Evolutionary conservation across 2,329 filamentous ascomycete genomes (phyloP), one percentile per base, ranked within the genome.

Genomic region (Helotiales sp.): DNA sequence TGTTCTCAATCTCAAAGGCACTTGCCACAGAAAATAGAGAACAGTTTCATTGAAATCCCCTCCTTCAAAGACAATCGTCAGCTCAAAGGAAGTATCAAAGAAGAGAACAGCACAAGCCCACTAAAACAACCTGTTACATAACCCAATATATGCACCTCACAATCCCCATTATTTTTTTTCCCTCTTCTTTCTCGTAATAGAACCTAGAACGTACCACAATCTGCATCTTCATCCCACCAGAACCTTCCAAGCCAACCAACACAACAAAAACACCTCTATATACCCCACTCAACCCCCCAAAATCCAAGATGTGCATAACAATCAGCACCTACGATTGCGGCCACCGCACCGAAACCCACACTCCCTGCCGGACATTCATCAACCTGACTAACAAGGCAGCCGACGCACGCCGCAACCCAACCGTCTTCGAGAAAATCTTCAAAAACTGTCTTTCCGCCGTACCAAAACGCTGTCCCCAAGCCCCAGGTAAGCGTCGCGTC

Each of bases 231-330:
- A 40, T 22, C 22, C 19, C 12, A 27, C 24, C 40, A 44, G 25
- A 44, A 24, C 15, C 6, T 25, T 44, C 27, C 22, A 3, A 3
- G 15, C 22, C 31, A 9, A 19, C 2, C 6, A 27, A 44, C 40
- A 44, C 5, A 42, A 22, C 40, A 3, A 7, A n/a, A 25, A 44
- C 5, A 27, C 7, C 22, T 10, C 8, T 34, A n/a, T n/a, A n/a
- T n/a, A n/a, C n/a, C n/a, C n/a, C n/a, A n/a, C n/a, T n/a, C n/a
- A n/a, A n/a, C n/a, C n/a, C n/a, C n/a, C n/a, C n/a, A n/a, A n/a
- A n/a, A n/a, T 17, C 31, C 10, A 53, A 10, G 6, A 54, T 54
- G 52, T 54, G 52, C 13, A 44, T 36, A 5, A n/a, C 44, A 13
- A 47, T 40, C 30, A 27, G n/a, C 31, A 24, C 5, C 8, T 48